Base-by-base conservation (phyloP, 495 filamentous ascomycete species). In the Tetracladium marchalianum region DNA sequence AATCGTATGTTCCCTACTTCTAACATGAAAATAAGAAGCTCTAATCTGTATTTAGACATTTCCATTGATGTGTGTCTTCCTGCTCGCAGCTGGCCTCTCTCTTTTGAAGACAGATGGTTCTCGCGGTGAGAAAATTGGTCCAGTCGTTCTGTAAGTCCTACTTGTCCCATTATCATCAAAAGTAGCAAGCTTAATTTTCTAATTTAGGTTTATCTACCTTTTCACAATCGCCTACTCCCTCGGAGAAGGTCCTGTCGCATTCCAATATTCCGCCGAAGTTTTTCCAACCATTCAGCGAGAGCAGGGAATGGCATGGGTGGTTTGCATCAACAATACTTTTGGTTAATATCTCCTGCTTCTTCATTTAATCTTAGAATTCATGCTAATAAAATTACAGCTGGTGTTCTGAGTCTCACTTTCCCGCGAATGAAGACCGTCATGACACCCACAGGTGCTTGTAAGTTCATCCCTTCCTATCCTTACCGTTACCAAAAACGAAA, bases 161-260 rank as follows among this genome's bases (percentile, higher is more conserved):
- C 22, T 11, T n/a, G 7, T 11, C 39, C 24, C 4, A 4, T 15
- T 24, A 12, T 12, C 13, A 24, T 11, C 24, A 24, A 24, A 5
- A 42, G 11, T 22, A 13, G 8, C 35, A 4, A 16, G 17, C 44
- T 31, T 10, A 33, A 1, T 43, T 32, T 15, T 13, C 16, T n/a
- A n/a, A 3, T 31, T 45, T 19, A 53, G 67, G 27, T 66, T 66
- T 57, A 84, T 86, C 35, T 89, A 87, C 55, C 63, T 92, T 2
- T 92, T 83, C 56, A 82, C 74, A 11, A 68, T 82, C 5, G 75
- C 85, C 17, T 90, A 93, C 63, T 84, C 80, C 11, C 84, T 85
- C 1, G 87, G 87, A n/a, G 81, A 85, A 56, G 87, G 87, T 0
- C 85, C 86, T 0, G 86, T 92, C 0, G 85, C 87, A 0, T 90